Conservation (phyloP, 225 moss, liverwort and hornwort genomes). For the Sphagnum tenellum region DNA sequence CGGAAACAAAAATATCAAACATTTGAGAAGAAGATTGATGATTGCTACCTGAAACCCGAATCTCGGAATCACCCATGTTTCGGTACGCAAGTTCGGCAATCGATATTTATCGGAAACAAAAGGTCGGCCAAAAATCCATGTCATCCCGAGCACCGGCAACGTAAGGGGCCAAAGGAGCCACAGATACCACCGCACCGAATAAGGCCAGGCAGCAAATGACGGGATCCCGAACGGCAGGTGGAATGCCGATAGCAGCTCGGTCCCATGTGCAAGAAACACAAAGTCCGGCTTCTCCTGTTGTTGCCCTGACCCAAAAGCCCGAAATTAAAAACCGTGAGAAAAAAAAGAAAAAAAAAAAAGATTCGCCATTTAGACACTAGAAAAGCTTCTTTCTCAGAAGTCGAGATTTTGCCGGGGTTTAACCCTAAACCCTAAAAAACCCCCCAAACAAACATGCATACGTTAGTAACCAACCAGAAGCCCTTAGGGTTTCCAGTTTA, state of each 20-base stretch:
- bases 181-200: constrained; percentile 55
- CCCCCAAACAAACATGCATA: no score
- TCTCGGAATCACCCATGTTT: constrained; percentile 87
- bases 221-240: constrained; percentile 77
- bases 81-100: constrained; percentile 32
- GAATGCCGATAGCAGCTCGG: constrained; percentile 63
- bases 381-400: no score
- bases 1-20: no score
- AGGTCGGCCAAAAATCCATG: constrained; percentile 57
- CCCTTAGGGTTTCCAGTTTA: no score
- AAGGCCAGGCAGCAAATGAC: constrained; percentile 81
- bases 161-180: constrained; percentile 85
- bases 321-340: no score
- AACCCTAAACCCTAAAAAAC: no score
- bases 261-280: constrained; percentile 82
- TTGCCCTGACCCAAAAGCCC: constrained; percentile 19
- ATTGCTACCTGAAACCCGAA: constrained; percentile 74
- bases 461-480: no score
- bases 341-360: no score
- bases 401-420: no score
- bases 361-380: no score
- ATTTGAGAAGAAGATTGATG: no score
- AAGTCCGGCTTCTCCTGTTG: constrained; percentile 51
- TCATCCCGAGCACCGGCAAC: constrained; percentile 32
- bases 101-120: constrained; percentile 58